Evolutionary conservation across 768 basidiomycete species (phyloP), one percentile per base, ranked within the genome.

Genomic region (Holtermannia corniformis): DNA sequence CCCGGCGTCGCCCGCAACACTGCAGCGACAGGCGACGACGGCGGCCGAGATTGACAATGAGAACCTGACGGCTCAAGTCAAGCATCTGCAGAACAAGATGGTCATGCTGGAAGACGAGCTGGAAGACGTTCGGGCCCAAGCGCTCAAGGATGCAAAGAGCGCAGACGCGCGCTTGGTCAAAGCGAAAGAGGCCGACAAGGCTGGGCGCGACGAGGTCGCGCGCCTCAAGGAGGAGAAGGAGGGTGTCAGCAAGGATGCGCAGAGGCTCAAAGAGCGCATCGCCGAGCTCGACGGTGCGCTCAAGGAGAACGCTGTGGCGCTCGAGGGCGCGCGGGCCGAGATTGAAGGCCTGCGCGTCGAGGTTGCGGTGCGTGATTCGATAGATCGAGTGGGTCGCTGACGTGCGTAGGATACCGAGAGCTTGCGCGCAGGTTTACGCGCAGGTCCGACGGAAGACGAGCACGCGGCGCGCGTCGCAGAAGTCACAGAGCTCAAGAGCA

Each of bases 21-120:
- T 46, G 28, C 20, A 48, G 41, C 47, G 54, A 4, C 59, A 75
- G 23, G 76, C 79, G 3, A 73, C 80, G 3, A 83, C 87, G 7
- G 92, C 91, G 0, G 80, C 83, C 2, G 82, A 89, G 65, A 97
- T 99, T 58, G 92, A 99, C 72, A 96, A 96, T 63, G 91, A 97
- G 70, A 84, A 81, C 13, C 80, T 96, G 12, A 82, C 80, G 14
- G 91, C 92, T 24, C 92, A 99, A 69, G 78, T 89, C n/a, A 80
- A 81, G 40, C 87, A 97, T 72, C 76, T 93, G 27, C 85, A 88
- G 65, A 81, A 80, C 65, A 85, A 84, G 70, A 78, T 92, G 24
- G 71, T 78, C 1, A 75, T 75, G 37, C 76, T 93, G 63, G 91
- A 97, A 65, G 93, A 93, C 63, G 76, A 81, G 58, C 78, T 96